Evolutionary conservation across 768 basidiomycete genomes (phyloP), one percentile per base, ranked within the genome.

Genomic region (Naganishia antarctica): DNA sequence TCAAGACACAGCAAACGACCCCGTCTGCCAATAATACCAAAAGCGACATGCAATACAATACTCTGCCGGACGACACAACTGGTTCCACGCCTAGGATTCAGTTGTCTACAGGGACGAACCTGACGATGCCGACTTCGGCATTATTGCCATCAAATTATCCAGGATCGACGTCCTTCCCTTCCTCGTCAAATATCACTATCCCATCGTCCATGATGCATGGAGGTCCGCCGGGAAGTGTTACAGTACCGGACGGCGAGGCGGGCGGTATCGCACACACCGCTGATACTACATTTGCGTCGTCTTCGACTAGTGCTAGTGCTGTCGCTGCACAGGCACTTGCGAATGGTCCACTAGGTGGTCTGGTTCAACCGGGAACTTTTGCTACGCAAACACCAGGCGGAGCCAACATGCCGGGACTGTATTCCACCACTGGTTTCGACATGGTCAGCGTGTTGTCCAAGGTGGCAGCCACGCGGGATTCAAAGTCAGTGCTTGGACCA

Each of bases 401-500:
- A 69, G 18, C 46, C 69, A 28, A 74, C 71, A 73, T 74, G 26
- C 77, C 79, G 0, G 80, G 80, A 1, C 81, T 97, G 1, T 99
- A 99, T 79, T 92, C 91, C 1, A 80, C 86, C 0, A 88, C 90
- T 0, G 96, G 94, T 2, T 96, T 96, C 68, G 94, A 98, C 75
- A 81, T 93, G 51, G 80, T 98, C 48, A 84, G 87, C 29, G 82
- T 96, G 46, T 82, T 98, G 28, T 82, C 87, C 11, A 83, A 90
- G 8, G 87, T 98, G 8, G 86, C 83, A 6, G 83, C 81, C 16
- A 83, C 93, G 6, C 84, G 85, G 0, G 83, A 87, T 70, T 90
- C 91, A 0, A 84, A 80, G 64, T 83, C 97, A 45, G 78, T 81
- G 11, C 83, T 98, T 18, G 94, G 96, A 16, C 91, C 94, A 0